phyloP scores from a whole-genome alignment of 2,329 filamentous ascomycete genomes.

The Fusarium subglutinans region DNA sequence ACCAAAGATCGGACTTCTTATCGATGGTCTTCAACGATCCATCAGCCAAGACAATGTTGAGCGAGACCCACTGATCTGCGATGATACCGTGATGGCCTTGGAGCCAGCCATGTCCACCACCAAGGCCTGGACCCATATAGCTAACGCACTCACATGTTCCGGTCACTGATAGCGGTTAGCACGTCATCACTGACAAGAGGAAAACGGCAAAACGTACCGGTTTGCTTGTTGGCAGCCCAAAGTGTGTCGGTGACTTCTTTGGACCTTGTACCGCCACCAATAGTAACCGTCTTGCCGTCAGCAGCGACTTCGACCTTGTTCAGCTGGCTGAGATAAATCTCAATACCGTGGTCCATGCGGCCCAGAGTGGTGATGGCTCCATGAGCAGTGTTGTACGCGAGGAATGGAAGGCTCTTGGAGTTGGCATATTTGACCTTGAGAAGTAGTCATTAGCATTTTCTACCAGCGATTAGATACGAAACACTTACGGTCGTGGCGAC shows the following conservation, averaged over 20 bases:
- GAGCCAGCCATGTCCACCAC: constrained; percentile 46
- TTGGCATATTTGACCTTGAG: constrained; percentile 55
- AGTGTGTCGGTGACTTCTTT: constrained; percentile 58
- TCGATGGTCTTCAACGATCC: constrained; percentile 41
- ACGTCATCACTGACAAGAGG: background rate
- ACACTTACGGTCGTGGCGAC: constrained; percentile 57
- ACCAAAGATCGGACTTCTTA: constrained; percentile 45
- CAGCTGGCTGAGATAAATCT: constrained; percentile 58
- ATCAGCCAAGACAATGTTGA: constrained; percentile 47
- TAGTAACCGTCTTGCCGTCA: constrained; percentile 56
- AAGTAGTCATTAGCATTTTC: background rate
- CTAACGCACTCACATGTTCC: constrained; percentile 43
- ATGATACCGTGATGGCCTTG: constrained; percentile 45
- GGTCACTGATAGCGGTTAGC: constrained; percentile 24
- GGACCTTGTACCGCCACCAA: constrained; percentile 58
- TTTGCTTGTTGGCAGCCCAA: constrained; percentile 61
- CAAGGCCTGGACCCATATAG: constrained; percentile 43
- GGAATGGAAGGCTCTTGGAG: constrained; percentile 57
- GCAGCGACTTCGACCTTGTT: constrained; percentile 52
- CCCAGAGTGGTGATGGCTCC: constrained; percentile 60
- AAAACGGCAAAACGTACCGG: constrained; percentile 45
- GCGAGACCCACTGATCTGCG: constrained; percentile 47
- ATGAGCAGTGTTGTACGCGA: constrained; percentile 63
- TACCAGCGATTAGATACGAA: fast-evolving
- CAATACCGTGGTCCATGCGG: constrained; percentile 59